A percentile compares a stretch with the other conserved stretches of the same genome.
Evolutionary conservation across 2,329 filamentous ascomycete genomes (phyloP).

Genomic region (Dothiorella sarmentorum): DNA sequence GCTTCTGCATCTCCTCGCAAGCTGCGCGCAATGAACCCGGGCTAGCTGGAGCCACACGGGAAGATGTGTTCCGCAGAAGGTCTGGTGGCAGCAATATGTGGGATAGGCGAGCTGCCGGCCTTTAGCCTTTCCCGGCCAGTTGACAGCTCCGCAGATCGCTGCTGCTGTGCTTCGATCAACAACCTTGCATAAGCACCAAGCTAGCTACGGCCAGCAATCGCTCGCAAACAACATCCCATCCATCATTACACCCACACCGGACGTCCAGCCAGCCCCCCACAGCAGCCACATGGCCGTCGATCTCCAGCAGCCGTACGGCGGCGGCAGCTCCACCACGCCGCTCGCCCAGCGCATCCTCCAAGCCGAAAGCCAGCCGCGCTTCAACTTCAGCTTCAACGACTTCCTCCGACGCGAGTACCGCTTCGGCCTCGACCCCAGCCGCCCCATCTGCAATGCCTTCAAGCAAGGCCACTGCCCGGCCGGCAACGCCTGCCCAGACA

Average conservation of each 20-base stretch:
- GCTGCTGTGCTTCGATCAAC: not conserved
- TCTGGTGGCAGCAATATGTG: not conserved
- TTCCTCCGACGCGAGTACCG: conserved; percentile 82
- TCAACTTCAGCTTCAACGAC: conserved; percentile 79
- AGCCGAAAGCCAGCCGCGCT: conserved; percentile 36
- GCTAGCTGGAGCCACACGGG: not conserved
- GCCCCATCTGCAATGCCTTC: conserved; percentile 80
- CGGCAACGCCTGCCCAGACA: conserved; percentile 79
- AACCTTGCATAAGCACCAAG: not conserved
- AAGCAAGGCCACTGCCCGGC: conserved; percentile 81
- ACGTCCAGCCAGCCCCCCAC: not conserved
- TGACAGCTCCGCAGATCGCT: not conserved
- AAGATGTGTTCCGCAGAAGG: not conserved
- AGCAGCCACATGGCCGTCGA: conserved; percentile 2
- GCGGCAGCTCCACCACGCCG: conserved; percentile 20
- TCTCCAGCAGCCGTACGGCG: conserved; percentile 1
- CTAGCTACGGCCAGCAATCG: not conserved
- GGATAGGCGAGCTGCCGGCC: not conserved
- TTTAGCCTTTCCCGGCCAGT: too few species aligned
- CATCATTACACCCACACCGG: not conserved
- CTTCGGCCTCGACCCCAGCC: conserved; percentile 69
- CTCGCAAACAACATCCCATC: not conserved
- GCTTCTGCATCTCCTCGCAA: not conserved
- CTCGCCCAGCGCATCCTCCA: conserved; percentile 28
- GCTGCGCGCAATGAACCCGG: not conserved